A percentile compares a stretch with the other conserved stretches of the same genome.
Conservation (phyloP, 2,329 filamentous ascomycete species). For the Intubia oerlemansii region DNA sequence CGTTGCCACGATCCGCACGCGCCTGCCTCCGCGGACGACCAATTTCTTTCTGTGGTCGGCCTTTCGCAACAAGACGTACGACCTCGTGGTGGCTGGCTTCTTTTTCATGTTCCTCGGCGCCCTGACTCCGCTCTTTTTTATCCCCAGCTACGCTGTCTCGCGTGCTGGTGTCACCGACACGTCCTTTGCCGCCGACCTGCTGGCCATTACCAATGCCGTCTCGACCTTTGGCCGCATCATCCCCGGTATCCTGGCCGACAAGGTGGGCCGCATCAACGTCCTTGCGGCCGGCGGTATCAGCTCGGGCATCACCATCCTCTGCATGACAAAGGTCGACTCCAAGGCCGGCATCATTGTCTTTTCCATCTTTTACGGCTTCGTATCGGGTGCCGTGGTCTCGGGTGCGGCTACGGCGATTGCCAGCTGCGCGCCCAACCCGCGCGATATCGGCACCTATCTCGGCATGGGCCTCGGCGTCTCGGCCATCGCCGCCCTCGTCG, state of each 20-base stretch:
- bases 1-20: conserved; percentile 19
- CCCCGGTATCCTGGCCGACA: conserved; percentile 29
- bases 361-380: conserved; percentile 8
- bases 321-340: conserved; percentile 9
- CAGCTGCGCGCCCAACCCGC: conserved; percentile 19
- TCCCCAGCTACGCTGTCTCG: conserved; percentile 30
- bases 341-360: conserved; percentile 9
- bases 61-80: conserved; percentile 32
- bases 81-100: conserved; percentile 12
- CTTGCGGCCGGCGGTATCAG: conserved; percentile 5
- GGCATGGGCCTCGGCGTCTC: conserved; percentile 20
- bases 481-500: conserved; percentile 19
- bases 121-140: conserved; percentile 31
- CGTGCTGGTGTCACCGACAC: conserved; percentile 18
- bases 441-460: conserved; percentile 27
- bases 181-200: conserved; percentile 35
- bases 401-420: conserved; percentile 17
- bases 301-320: conserved; percentile 11
- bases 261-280: conserved; percentile 26
- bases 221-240: conserved; percentile 29
- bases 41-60: conserved; percentile 16
- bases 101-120: conserved; percentile 16
- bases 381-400: conserved; percentile 14
- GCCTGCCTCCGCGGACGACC: conserved; percentile 18
- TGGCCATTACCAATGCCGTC: conserved; percentile 40